Evolutionary conservation across 306 rosid species (phyloP).

Genomic region (Cucurbita pepo): DNA sequence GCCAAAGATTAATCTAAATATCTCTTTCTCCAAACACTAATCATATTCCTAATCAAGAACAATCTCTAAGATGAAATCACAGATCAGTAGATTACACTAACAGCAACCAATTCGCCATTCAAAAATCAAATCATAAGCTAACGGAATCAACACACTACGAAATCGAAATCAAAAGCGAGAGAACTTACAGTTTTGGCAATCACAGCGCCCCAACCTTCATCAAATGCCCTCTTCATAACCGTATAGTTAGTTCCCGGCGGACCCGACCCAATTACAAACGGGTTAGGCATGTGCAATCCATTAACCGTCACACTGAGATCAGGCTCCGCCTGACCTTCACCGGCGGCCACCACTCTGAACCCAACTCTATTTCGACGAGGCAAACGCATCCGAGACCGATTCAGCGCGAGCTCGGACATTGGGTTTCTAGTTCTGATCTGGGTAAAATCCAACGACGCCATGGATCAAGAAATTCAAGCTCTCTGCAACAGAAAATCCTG

Average conservation of each 20-base stretch:
- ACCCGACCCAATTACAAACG: constrained; percentile 91
- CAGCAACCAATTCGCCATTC: too few species aligned
- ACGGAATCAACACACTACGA: background rate
- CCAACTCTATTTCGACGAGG: constrained; percentile 33
- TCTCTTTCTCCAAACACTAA: background rate
- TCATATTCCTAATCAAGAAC: background rate
- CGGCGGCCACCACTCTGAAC: constrained; percentile 53
- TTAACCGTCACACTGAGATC: constrained; percentile 84
- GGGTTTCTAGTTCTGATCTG: constrained; percentile 40
- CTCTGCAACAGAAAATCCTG: background rate
- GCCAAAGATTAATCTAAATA: background rate
- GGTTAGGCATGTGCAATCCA: constrained; percentile 81
- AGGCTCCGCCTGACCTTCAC: constrained; percentile 49
- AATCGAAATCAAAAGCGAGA: background rate
- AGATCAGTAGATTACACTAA: background rate
- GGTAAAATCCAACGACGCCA: constrained; percentile 56
- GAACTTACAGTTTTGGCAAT: constrained; percentile 86
- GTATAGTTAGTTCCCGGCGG: constrained; percentile 99
- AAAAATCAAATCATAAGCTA: too few species aligned
- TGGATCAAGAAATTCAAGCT: constrained; percentile 13
- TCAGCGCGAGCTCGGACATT: constrained; percentile 30
- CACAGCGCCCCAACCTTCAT: constrained; percentile 99
- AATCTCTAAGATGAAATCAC: background rate
- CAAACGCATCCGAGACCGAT: constrained; percentile 13
- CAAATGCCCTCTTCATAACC: constrained; percentile 95